phyloP scores from a whole-genome alignment of 1,284 basidiomycete species.

The Fomitopsis palustris region DNA sequence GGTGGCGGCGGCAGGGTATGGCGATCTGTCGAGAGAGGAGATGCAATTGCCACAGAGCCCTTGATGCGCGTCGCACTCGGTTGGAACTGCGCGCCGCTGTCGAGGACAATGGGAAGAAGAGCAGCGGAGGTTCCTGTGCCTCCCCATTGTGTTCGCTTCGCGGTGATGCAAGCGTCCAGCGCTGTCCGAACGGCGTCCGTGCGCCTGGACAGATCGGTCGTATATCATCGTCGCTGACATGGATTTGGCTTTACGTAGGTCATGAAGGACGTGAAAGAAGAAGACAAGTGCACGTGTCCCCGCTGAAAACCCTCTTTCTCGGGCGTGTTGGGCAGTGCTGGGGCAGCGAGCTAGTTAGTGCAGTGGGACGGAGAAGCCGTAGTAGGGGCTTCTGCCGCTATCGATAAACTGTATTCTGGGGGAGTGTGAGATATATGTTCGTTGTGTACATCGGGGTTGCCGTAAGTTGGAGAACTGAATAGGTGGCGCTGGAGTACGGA shows the following conservation, averaged over 20 bases:
- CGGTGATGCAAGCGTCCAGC: slow-evolving; percentile 15
- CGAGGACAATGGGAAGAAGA: slow-evolving; percentile 9
- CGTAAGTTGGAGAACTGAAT: not conserved
- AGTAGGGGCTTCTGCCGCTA: not conserved
- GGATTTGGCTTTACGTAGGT: slow-evolving; percentile 39
- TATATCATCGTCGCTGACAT: slow-evolving; percentile 3
- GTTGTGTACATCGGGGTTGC: not conserved
- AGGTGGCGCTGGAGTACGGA: not conserved
- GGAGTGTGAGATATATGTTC: not conserved
- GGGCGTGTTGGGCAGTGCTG: not conserved
- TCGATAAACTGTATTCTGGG: slow-evolving; percentile 8
- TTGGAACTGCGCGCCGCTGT: not conserved
- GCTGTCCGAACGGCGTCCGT: not conserved
- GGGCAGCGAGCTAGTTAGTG: not conserved
- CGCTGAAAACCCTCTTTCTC: slow-evolving; percentile 22
- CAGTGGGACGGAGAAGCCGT: slow-evolving; percentile 2
- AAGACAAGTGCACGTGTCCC: slow-evolving; percentile 62
- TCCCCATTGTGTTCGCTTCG: not conserved
- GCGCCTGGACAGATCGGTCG: slow-evolving; percentile 6
- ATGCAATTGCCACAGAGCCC: not conserved
- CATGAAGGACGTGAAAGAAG: slow-evolving; percentile 64
- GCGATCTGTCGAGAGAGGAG: not conserved
- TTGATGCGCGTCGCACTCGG: not conserved
- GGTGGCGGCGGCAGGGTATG: not conserved
- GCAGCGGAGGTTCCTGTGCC: slow-evolving; percentile 8